Base-by-base conservation (phyloP, 495 filamentous ascomycete species). In the Melanomma pulvis-pyrius region DNA sequence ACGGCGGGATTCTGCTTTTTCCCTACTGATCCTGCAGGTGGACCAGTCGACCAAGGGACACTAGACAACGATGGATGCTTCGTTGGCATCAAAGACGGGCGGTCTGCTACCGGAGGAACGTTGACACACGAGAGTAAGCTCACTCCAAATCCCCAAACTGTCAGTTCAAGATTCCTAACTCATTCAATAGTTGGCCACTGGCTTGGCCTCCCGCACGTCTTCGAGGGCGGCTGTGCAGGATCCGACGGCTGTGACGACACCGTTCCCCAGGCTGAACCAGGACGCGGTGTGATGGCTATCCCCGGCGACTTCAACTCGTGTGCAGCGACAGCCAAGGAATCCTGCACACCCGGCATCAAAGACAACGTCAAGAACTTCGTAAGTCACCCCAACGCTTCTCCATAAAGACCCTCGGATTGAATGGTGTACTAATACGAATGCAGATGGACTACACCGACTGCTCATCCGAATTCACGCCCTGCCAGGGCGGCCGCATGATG, bases 201-300 rank as follows among this genome's bases (percentile, higher is more conserved):
- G 84, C 80, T 85, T 59, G 83, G 83, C 2, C 76, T 86, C 25
- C 63, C 84, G 28, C 84, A 87, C 65, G 82, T 80, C 1, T 87
- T 86, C 61, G 78, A 86, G 71, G 83, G 80, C 1, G 69, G 67
- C 25, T 73, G 71, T 60, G 46, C n/a, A n/a, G 63, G 63, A 52
- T n/a, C 11, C 12, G 84, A 86, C 57, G 82, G 79, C 61, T 80
- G 84, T 60, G 67, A 74, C 41, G 84, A 86, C 68, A 86, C 84
- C 13, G 77, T 81, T 2, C 80, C 82, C 59, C 80, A 85, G 67
- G 74, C 73, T 19, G 72, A 73, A 0, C 77, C 82, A 0, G 84
- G 82, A 9, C 74, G 78, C 39, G 84, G 81, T 0, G 34, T 59
- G 24, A 32, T 63, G 32, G 26, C 59, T 2, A 69, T 19, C 2